These are phyloP conservation scores for Monosporozyma solicola DNA, from an alignment of 805 yeast genomes.

Conservation along the genomic window DNA sequence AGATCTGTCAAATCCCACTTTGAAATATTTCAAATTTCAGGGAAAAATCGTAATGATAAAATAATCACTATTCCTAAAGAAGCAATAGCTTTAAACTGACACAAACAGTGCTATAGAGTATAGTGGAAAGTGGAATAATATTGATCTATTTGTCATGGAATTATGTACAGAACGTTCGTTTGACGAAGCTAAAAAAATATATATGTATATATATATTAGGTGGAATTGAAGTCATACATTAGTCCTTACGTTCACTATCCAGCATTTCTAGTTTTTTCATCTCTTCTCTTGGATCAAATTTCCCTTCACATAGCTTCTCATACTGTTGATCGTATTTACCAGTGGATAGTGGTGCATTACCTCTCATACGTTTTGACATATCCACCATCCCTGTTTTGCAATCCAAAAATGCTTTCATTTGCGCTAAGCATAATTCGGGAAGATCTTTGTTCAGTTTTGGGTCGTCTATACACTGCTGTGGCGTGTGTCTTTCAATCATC, in stretches of 20 bases:
- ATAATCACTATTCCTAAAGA: neutral
- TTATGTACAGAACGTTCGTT: neutral
- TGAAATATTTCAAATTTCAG: neutral
- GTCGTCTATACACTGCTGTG: slow-evolving; percentile 75
- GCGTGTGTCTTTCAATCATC: slow-evolving; percentile 78
- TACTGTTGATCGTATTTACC: slow-evolving; percentile 89
- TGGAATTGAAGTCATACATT: neutral
- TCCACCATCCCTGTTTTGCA: slow-evolving; percentile 89
- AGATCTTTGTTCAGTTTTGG: slow-evolving; percentile 67
- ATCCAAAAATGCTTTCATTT: slow-evolving; percentile 76
- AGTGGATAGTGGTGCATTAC: slow-evolving; percentile 87
- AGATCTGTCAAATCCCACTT: neutral
- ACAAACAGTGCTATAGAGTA: neutral
- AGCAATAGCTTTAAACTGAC: neutral
- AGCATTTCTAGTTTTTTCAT: slow-evolving; percentile 58
- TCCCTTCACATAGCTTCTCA: slow-evolving; percentile 67
- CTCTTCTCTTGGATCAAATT: slow-evolving; percentile 76
- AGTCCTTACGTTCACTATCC: slow-evolving; percentile 41
- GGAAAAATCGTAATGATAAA: neutral
- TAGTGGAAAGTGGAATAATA: neutral
- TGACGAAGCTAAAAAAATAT: neutral
- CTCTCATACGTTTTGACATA: slow-evolving; percentile 83
- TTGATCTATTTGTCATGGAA: neutral
- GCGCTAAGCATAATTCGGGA: slow-evolving; percentile 83
- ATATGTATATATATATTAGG: neutral